phyloP scores from a whole-genome alignment of 2,329 filamentous ascomycete genomes.

The Alternaria triticina region DNA sequence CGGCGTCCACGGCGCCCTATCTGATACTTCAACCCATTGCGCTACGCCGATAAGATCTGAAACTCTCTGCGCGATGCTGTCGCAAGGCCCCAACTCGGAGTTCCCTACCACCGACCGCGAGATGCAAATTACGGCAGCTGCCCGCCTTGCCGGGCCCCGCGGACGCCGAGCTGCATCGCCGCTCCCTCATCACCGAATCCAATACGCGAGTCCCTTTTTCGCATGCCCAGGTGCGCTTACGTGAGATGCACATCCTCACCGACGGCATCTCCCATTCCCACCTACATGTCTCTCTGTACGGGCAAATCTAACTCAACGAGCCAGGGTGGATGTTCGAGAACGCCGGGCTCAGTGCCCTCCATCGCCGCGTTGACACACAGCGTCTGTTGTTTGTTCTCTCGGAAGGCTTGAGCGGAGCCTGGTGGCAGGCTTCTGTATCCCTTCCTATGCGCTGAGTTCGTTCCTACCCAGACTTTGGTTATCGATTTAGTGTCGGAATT shows the following conservation, averaged over 20 bases:
- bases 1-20: neutral
- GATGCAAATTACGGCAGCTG: neutral
- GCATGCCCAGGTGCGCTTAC: neutral
- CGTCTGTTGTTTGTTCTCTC: constrained; percentile 56
- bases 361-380: constrained; percentile 64
- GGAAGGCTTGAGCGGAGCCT: constrained; percentile 29
- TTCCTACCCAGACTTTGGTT: constrained; percentile 28
- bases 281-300: neutral
- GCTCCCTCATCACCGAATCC: neutral
- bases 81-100: constrained; percentile 11
- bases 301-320: constrained; percentile 58
- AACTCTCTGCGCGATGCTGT: neutral
- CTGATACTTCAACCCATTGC: neutral
- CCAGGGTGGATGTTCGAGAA: constrained; percentile 59
- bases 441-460: constrained; percentile 28
- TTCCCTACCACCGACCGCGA: constrained; percentile 9
- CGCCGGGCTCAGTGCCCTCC: constrained; percentile 53
- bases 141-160: neutral
- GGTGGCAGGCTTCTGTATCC: constrained; percentile 34
- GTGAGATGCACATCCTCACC: neutral
- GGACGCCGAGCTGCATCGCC: neutral
- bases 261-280: no score
- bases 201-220: neutral
- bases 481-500: constrained; percentile 17
- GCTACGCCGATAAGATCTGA: constrained; percentile 10